Base-by-base conservation (phyloP, 306 rosid genomes). In the Senna siamea region DNA sequence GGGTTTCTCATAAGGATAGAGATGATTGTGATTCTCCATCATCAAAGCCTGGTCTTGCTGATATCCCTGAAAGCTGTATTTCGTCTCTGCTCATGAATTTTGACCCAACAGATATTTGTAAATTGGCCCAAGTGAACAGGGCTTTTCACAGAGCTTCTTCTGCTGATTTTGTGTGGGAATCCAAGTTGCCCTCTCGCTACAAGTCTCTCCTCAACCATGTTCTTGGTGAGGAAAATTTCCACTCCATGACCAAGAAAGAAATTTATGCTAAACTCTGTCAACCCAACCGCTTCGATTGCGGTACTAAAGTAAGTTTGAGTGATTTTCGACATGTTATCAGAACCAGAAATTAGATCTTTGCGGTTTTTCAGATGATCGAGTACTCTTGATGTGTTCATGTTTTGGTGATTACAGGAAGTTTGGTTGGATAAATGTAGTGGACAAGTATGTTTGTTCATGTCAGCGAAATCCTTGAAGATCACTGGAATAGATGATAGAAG, bases 401-500 rank as follows among this genome's bases (percentile, higher is more conserved):
- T 61, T 1, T 50, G 75, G 52, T 15, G 34, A 76, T 60, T 22
- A 5, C 59, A 93, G 98, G 93, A 90, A 78, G 59, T 82, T 65
- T 87, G 88, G 96, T 57, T 93, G 87, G 89, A 93, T 18, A 87
- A 83, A 85, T 38, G 56, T 13, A 77, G 81, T 64, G 96, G 88
- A 12, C 86, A 86, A 72, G 80, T 78, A 76, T 89, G 79, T 73
- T 14, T 91, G 79, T 71, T 86, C 32, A 85, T 93, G 44, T 93
- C 97, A 12, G 82, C 97, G 0, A 91, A 80, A 78, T 87, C 89
- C 2, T 76, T 93, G 76, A 87, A 83, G 81, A 91, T 93, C 26
- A 93, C 97, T 0, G 97, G 97, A 77, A 91, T 93, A 32, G 92
- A 87, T 23, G 98, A 93, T 69, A 85, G 98, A 81, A 87, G 98